Conservation (phyloP, 1,284 basidiomycete species). For the Lentinus polychrous region DNA sequence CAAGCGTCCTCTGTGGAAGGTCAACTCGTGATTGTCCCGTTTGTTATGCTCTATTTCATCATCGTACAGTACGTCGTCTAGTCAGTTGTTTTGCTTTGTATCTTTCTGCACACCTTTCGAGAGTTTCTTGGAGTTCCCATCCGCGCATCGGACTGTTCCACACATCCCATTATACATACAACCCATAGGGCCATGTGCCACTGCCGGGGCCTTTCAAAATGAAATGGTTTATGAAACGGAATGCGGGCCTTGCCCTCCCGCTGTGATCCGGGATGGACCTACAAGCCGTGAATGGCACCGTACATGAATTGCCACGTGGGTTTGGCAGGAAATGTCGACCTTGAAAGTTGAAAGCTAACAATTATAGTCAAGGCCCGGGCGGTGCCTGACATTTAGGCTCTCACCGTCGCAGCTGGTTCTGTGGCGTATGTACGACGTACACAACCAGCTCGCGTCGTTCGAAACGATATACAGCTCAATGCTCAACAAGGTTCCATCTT, state of each 20-base stretch:
- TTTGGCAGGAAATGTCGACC: background rate
- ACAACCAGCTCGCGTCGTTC: too few species aligned
- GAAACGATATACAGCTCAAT: too few species aligned
- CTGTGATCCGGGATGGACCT: too few species aligned
- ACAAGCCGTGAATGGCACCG: too few species aligned
- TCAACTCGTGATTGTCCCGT: slow-evolving; percentile 42
- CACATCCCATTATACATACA: background rate
- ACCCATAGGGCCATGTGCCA: too few species aligned
- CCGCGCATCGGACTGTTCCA: background rate
- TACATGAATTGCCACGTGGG: background rate
- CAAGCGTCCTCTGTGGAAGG: slow-evolving; percentile 81
- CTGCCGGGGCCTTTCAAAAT: background rate
- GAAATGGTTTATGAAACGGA: background rate
- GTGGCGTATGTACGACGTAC: too few species aligned
- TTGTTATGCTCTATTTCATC: slow-evolving; percentile 6
- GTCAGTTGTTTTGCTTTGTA: slow-evolving; percentile 8
- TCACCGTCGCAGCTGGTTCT: background rate
- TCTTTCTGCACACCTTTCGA: background rate
- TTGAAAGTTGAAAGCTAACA: background rate
- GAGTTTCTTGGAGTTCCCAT: slow-evolving; percentile 2
- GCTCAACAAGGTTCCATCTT: too few species aligned
- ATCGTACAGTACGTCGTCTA: slow-evolving; percentile 9
- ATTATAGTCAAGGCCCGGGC: background rate
- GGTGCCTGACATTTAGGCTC: background rate
- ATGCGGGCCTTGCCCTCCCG: too few species aligned